Evolutionary conservation across 2,329 filamentous ascomycete species (phyloP).

Genomic region (Sclerotinia spermophila): DNA sequence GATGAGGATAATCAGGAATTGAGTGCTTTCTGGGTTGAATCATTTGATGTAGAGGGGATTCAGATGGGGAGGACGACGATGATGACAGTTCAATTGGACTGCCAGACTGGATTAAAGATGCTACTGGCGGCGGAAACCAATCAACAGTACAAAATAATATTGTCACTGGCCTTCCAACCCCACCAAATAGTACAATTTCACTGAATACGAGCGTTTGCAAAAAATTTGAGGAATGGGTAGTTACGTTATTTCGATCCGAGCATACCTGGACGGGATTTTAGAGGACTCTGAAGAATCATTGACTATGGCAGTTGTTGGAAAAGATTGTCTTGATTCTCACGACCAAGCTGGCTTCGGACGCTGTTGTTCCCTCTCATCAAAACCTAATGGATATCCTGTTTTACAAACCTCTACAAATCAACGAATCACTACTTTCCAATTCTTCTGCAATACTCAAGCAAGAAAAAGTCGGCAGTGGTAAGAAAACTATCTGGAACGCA

Average conservation of each 20-base stretch:
- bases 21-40: constrained; percentile 22
- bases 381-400: neutral
- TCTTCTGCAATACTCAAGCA: neutral
- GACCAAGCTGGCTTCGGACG: constrained; percentile 15
- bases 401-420: constrained; percentile 8
- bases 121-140: neutral
- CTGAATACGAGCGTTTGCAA: neutral
- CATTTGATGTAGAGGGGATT: constrained; percentile 21
- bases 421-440: constrained; percentile 6
- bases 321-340: constrained; percentile 21
- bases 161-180: neutral
- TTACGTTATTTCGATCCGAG: constrained; percentile 9
- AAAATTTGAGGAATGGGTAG: constrained; percentile 10
- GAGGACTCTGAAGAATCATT: constrained; percentile 21
- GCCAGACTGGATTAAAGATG: neutral
- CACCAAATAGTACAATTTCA: neutral
- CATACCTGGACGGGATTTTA: constrained; percentile 21
- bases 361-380: neutral
- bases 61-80: constrained; percentile 19
- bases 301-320: constrained; percentile 21
- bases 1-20: constrained; percentile 22
- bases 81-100: neutral
- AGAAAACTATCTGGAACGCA: constrained; percentile 3
- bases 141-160: neutral
- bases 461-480: neutral